Conservation (phyloP, 2,329 filamentous ascomycete species). For the Claviceps sp. region DNA sequence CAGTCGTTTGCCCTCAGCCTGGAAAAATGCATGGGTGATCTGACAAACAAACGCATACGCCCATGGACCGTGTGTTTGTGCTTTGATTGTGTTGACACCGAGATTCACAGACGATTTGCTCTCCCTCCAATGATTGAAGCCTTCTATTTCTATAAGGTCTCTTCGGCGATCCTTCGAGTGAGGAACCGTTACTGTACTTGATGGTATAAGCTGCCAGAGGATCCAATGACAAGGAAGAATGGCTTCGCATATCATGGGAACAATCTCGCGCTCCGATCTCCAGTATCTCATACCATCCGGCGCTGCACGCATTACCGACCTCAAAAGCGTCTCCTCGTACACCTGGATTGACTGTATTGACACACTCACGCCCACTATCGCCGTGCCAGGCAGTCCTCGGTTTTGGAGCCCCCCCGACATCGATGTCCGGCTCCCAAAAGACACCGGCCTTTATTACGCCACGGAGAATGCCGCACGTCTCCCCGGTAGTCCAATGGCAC, state of each 20-base stretch:
- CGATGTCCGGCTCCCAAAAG: conserved; percentile 16
- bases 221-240: background rate
- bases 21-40: too few relatives aligned
- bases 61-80: too few relatives aligned
- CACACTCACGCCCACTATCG: conserved; percentile 25
- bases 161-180: too few relatives aligned
- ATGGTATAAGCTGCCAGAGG: background rate
- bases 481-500: conserved; percentile 29
- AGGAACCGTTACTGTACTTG: background rate
- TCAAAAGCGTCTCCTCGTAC: conserved; percentile 32
- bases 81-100: too few relatives aligned
- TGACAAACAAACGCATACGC: too few relatives aligned
- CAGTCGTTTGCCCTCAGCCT: too few relatives aligned
- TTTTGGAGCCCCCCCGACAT: conserved; percentile 22
- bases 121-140: too few relatives aligned
- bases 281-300: background rate
- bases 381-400: conserved; percentile 25
- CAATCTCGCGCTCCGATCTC: background rate
- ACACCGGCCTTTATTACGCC: conserved; percentile 28
- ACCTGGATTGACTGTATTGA: conserved; percentile 38
- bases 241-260: background rate
- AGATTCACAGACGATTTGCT: too few relatives aligned
- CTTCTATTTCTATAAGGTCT: too few relatives aligned
- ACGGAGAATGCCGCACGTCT: conserved; percentile 31
- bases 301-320: conserved; percentile 19